phyloP scores from a whole-genome alignment of 176 grass and related monocot genomes.

The Oryza glaberrima region DNA sequence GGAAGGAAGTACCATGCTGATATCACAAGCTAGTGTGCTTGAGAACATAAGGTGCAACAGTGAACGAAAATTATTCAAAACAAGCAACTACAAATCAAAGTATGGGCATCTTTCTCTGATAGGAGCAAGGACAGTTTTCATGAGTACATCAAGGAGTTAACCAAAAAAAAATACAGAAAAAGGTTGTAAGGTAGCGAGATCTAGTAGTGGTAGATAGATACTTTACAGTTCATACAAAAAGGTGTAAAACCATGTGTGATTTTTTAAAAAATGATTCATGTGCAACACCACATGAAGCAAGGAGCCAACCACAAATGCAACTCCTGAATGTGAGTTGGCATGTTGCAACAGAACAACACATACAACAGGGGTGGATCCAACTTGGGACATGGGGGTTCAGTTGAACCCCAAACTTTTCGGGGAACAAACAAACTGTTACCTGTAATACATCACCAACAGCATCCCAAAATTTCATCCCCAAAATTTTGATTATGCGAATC shows the following conservation, averaged over 20 bases:
- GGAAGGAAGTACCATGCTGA: neutral
- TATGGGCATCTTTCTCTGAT: neutral
- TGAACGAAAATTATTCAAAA: neutral
- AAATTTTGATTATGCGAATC: too few relatives aligned
- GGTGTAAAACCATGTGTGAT: neutral
- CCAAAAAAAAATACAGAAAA: neutral
- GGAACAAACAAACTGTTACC: too few relatives aligned
- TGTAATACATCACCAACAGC: too few relatives aligned
- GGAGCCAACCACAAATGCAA: neutral
- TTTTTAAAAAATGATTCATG: neutral
- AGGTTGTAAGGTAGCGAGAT: neutral
- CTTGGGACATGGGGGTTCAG: too few relatives aligned
- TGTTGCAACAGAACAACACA: neutral
- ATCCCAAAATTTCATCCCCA: too few relatives aligned
- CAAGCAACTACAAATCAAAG: neutral
- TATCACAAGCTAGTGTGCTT: constrained; percentile 4
- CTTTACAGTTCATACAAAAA: neutral
- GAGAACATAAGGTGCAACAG: neutral
- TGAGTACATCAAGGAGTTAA: neutral
- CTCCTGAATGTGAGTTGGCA: neutral
- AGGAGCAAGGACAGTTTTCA: neutral
- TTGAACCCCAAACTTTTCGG: too few relatives aligned
- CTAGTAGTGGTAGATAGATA: neutral
- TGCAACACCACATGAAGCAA: neutral
- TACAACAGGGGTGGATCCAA: neutral